A percentile compares a stretch with the other conserved stretches of the same genome.
Conservation (phyloP, 2,329 filamentous ascomycete species). For the Curvularia sp. region DNA sequence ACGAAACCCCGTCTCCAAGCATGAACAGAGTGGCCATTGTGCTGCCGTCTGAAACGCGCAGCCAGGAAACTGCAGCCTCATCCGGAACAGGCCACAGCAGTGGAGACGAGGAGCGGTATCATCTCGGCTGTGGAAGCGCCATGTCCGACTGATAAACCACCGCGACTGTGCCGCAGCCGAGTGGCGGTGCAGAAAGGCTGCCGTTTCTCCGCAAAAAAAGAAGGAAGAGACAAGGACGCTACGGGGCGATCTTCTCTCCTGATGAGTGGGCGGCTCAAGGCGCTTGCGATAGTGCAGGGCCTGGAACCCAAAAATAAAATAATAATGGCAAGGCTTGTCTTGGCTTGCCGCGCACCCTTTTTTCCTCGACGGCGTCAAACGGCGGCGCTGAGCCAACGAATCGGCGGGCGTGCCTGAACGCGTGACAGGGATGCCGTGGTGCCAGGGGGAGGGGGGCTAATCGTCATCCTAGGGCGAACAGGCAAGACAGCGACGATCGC, state of each 20-base stretch:
- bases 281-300: slow-evolving; percentile 9
- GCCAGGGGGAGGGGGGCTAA: not conserved
- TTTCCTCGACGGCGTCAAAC: slow-evolving; percentile 15
- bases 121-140: not conserved
- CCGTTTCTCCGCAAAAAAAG: slow-evolving; percentile 11
- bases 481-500: slow-evolving; percentile 3
- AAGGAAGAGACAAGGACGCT: not conserved
- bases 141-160: not conserved
- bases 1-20: slow-evolving; percentile 4
- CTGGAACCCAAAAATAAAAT: slow-evolving; percentile 12
- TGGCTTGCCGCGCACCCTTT: slow-evolving; percentile 17
- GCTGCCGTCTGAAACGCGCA: slow-evolving; percentile 12
- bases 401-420: slow-evolving; percentile 10
- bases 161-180: not conserved
- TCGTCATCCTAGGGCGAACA: slow-evolving; percentile 11
- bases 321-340: not conserved
- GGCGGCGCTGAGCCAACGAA: slow-evolving; percentile 18
- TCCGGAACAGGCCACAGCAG: not conserved
- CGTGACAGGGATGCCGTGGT: slow-evolving; percentile 1
- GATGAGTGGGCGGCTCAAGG: slow-evolving; percentile 2
- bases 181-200: slow-evolving; percentile 9
- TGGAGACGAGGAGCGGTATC: not conserved
- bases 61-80: slow-evolving; percentile 13
- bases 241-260: slow-evolving; percentile 17
- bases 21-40: slow-evolving; percentile 15